A percentile compares a stretch with the other conserved stretches of the same genome.
These are phyloP conservation scores for Termitomyces sp. DNA, from an alignment of 768 basidiomycete species.

Conservation along the genomic window DNA sequence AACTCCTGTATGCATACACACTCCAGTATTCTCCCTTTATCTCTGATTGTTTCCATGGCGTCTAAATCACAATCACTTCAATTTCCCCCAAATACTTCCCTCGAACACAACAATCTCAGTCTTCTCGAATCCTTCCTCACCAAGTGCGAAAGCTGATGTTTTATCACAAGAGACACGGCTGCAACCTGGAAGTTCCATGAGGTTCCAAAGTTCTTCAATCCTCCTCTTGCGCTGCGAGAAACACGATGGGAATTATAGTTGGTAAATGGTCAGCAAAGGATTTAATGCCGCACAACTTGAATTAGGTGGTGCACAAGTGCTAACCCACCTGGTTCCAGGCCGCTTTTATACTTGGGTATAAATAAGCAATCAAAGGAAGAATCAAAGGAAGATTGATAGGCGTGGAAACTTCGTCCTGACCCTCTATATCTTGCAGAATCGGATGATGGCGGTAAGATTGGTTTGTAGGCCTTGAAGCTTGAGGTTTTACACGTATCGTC, in stretches of 20 bases:
- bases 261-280: neutral
- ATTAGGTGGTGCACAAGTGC: neutral
- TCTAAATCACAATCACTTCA: neutral
- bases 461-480: neutral
- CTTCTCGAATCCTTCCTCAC: neutral
- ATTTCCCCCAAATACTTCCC: too few species aligned
- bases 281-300: neutral
- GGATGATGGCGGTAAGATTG: slow-evolving; percentile 11
- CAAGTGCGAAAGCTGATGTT: neutral
- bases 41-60: neutral
- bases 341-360: slow-evolving; percentile 6
- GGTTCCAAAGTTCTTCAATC: slow-evolving; percentile 13
- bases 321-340: slow-evolving; percentile 7
- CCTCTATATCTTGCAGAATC: neutral
- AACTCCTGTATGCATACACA: too few species aligned
- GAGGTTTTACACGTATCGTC: too few species aligned
- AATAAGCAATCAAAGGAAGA: neutral
- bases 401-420: neutral
- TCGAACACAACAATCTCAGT: neutral
- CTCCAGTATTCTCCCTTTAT: too few species aligned
- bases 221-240: slow-evolving; percentile 13
- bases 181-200: slow-evolving; percentile 16
- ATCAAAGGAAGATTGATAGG: neutral
- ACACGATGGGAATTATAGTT: neutral
- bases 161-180: slow-evolving; percentile 17